Base-by-base conservation (phyloP, 495 filamentous ascomycete species). In the Tetracladium marchalianum region DNA sequence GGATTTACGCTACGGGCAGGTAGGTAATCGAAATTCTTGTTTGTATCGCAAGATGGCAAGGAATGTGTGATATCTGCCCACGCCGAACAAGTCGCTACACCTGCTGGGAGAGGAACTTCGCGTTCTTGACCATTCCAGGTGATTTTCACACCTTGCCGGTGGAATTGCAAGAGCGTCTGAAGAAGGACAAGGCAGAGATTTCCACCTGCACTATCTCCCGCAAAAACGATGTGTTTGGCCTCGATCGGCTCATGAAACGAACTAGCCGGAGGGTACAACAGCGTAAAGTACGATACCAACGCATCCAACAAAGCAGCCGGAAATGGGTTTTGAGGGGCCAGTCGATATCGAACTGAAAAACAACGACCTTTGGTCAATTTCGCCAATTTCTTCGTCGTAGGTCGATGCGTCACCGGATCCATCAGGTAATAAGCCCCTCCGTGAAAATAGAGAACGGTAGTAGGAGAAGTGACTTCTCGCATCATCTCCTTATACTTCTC, bases 201-300 rank as follows among this genome's bases (percentile, higher is more conserved):
- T 7, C 85, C 90, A 18, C 90, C 90, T 0, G 90, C 90, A 27
- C 80, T 87, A 51, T 97, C 90, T n/a, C 90, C 90, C 9, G 80
- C 74, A 39, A 95, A 65, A 31, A 90, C 70, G 37, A 97, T 86
- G 43, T 90, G 70, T 41, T 71, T 68, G 2, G 90, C 68, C 4
- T 70, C 65, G 4, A 95, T 68, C 11, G 88, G 66, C 16, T 72
- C 64, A 62, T 95, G 90, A 46, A 81, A 69, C 2, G 87, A 78
- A 33, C 74, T 84, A 0, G 76, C 63, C 0, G 85, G 85, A 12
- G 90, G 90, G 51, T 88, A 83, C 8, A 95, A 73, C 22, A 97
- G 78, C 2, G 75, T 79, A 8, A 97, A 73, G 54, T 97, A 97
- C 1, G 84, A 81, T 13, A 81, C 69, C 4, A 95, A 62, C n/a